Evolutionary conservation across 441 rosid genomes (phyloP), one percentile per base, ranked within the genome.

Genomic region (Aquilaria agallochum): DNA sequence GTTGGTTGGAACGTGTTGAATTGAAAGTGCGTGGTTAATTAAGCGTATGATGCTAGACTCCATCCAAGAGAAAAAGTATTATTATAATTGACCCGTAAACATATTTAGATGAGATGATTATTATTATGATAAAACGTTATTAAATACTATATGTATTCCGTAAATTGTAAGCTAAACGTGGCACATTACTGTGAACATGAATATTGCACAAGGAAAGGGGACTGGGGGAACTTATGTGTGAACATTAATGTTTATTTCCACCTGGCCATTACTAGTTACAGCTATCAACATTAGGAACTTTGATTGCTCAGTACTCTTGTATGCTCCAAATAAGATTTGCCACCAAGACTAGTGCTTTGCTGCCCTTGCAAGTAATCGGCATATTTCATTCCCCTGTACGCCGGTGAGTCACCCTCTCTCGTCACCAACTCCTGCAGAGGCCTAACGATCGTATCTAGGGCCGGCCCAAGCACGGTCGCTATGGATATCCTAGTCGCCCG

Each of bases 361-460:
- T 85, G 85, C 67, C 63, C 53, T 44, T 66, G 67, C 30, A 85
- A 1, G 59, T 74, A 80, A 3, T 85, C 81, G 58, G 49, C 57
- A 14, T 79, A 82, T 9, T 61, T 74, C 44, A 78, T 73, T 3
- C 79, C 82, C 8, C 9, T 32, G 33, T 71, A 85, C 11, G 67
- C 71, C 4, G 79, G 68, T 2, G 65, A 58, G n/a, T 55, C 42
- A 31, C 48, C 13, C 60, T 40, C 61, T 5, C 11, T 7, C 5
- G 63, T 78, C 11, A 72, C 8, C 57, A 82, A 60, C 66, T 80
- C 72, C 5, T 68, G 51, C 33, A 72, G 67, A 27, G 87, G 82
- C 14, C 56, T 54, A 34, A 82, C 82, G 1, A 76, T 56, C 5
- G 82, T 50, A 20, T 82, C 82, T 4, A 64, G 58, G 20, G 90